Conservation (phyloP, 306 rosid genomes). For the Castanospermum australe region DNA sequence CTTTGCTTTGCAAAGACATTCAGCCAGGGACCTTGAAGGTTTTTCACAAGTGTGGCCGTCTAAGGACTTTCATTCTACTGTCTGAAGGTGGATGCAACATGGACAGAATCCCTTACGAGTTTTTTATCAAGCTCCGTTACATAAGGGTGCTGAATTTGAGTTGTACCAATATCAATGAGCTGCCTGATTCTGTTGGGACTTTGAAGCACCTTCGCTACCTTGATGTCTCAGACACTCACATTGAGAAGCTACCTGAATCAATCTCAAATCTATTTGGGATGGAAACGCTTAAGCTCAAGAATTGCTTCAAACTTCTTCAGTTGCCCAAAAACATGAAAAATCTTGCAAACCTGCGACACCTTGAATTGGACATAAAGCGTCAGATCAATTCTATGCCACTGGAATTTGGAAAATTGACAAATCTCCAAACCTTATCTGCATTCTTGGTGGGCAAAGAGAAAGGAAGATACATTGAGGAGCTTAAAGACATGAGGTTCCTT, state of each 20-base stretch:
- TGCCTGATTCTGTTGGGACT: slow-evolving; percentile 5
- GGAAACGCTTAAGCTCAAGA: slow-evolving; percentile 14
- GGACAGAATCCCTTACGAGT: not conserved
- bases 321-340: not conserved
- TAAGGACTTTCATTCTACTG: slow-evolving; percentile 11
- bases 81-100: not conserved
- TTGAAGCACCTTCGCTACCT: slow-evolving; percentile 20
- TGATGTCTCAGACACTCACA: not conserved
- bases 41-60: not conserved
- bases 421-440: slow-evolving; percentile 1
- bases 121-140: not conserved
- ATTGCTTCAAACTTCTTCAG: not conserved
- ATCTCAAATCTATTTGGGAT: slow-evolving; percentile 6
- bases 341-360: slow-evolving; percentile 16
- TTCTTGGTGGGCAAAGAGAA: slow-evolving; percentile 8
- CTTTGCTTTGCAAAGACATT: slow-evolving; percentile 2
- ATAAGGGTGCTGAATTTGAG: slow-evolving; percentile 30
- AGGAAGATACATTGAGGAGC: slow-evolving; percentile 22
- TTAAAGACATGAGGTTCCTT: slow-evolving; percentile 12
- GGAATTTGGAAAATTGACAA: slow-evolving; percentile 11
- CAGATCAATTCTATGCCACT: not conserved
- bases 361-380: slow-evolving; percentile 7
- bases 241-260: slow-evolving; percentile 12
- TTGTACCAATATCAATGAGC: not conserved
- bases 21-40: not conserved